phyloP scores from a whole-genome alignment of 108 stramenopile genomes.

The Hondaea fermentalgiana region DNA sequence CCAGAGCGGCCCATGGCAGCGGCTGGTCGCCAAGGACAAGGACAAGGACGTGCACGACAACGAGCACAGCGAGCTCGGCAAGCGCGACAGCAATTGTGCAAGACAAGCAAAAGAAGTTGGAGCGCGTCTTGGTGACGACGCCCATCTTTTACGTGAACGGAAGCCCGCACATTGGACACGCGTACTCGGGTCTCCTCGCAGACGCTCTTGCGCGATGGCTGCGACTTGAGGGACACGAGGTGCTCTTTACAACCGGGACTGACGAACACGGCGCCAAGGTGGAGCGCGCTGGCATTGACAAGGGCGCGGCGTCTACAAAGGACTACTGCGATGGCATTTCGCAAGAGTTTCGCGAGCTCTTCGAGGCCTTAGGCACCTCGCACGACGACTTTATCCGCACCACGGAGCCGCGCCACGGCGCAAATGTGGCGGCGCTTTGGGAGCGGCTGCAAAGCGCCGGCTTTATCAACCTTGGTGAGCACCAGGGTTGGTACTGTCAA shows the following conservation, averaged over 20 bases:
- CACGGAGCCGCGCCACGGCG: slow-evolving; percentile 70
- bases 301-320: slow-evolving; percentile 61
- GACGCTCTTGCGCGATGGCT: slow-evolving; percentile 90
- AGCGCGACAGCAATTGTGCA: too few relatives aligned
- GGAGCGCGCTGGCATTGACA: slow-evolving; percentile 38
- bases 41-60: too few relatives aligned
- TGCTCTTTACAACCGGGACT: slow-evolving; percentile 48
- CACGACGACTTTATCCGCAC: slow-evolving; percentile 86
- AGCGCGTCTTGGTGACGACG: slow-evolving; percentile 60
- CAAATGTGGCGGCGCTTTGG: slow-evolving; percentile 69
- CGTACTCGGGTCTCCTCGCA: slow-evolving; percentile 87
- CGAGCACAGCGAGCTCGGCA: too few relatives aligned
- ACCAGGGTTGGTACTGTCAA: slow-evolving; percentile 95
- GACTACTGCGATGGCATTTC: slow-evolving; percentile 61
- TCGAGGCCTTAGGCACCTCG: slow-evolving; percentile 57
- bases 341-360: slow-evolving; percentile 22
- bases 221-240: slow-evolving; percentile 63
- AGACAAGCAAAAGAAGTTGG: neutral
- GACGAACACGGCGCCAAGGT: slow-evolving; percentile 58
- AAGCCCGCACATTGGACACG: slow-evolving; percentile 97
- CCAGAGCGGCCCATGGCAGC: too few relatives aligned
- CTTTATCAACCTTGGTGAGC: slow-evolving; percentile 78
- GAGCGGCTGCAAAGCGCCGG: slow-evolving; percentile 63
- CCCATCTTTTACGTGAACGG: slow-evolving; percentile 98
- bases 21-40: too few relatives aligned